A percentile compares a stretch with the other conserved stretches of the same genome.
Conservation (phyloP, 352 stramenopile species). For the Elongisporangium senticosum region DNA sequence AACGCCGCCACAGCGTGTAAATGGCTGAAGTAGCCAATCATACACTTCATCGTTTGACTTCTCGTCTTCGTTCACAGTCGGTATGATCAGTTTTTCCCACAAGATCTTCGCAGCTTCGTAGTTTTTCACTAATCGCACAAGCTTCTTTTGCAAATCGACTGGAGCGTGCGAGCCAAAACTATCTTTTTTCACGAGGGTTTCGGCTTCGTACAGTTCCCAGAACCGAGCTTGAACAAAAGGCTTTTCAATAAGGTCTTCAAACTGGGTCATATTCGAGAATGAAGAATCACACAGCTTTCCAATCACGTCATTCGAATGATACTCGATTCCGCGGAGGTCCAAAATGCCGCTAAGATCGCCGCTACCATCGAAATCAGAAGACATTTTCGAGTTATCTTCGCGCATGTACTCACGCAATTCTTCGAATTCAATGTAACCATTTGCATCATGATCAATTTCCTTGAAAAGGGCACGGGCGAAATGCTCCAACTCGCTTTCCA, state of each 20-base stretch:
- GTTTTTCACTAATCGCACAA: conserved; percentile 64
- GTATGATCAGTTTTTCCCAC: conserved; percentile 53
- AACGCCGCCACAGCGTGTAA: conserved; percentile 58
- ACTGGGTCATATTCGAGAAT: conserved; percentile 36
- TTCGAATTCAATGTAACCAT: conserved; percentile 92
- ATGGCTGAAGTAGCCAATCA: conserved; percentile 55
- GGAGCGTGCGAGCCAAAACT: conserved; percentile 34
- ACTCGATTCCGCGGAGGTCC: conserved; percentile 65
- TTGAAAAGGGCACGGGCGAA: conserved; percentile 68
- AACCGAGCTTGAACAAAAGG: conserved; percentile 44
- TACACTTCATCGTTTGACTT: conserved; percentile 26
- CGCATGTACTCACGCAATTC: conserved; percentile 86
- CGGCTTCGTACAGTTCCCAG: conserved; percentile 55
- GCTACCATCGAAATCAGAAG: conserved; percentile 34
- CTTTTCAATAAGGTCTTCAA: conserved; percentile 40
- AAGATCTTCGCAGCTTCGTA: conserved; percentile 58
- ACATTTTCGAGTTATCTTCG: conserved; percentile 22
- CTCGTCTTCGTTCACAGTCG: conserved; percentile 29
- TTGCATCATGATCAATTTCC: conserved; percentile 91
- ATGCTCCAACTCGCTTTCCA: conserved; percentile 59
- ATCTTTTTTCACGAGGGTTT: conserved; percentile 41
- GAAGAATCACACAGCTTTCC: conserved; percentile 54
- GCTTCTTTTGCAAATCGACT: conserved; percentile 65
- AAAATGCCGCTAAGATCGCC: conserved; percentile 48
- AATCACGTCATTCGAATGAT: conserved; percentile 54